Conservation (phyloP, 2,329 filamentous ascomycete species). For the Fusarium pilosicola region DNA sequence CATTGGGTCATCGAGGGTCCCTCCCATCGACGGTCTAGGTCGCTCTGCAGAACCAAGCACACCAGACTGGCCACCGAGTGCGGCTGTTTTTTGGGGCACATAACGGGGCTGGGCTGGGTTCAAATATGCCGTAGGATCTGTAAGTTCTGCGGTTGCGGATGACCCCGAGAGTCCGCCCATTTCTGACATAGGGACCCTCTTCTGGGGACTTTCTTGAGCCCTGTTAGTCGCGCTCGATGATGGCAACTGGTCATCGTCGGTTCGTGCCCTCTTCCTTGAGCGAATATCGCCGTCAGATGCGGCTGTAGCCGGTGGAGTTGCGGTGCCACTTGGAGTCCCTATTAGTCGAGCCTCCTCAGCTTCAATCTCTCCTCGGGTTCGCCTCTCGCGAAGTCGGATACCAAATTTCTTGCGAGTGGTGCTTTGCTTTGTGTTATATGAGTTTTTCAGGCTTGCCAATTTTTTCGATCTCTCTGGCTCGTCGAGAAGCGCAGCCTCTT, state of each 20-base stretch:
- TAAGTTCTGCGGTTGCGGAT: constrained; percentile 49
- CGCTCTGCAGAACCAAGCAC: neutral
- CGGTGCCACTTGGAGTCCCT: constrained; percentile 20
- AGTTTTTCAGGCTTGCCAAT: constrained; percentile 60
- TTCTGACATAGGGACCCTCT: constrained; percentile 45
- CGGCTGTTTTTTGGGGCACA: constrained; percentile 2
- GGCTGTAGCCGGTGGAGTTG: constrained; percentile 15
- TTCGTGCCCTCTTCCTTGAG: constrained; percentile 42
- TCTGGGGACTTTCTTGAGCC: constrained; percentile 34
- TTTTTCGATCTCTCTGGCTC: constrained; percentile 48
- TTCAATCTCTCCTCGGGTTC: constrained; percentile 58
- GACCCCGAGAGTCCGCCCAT: constrained; percentile 51
- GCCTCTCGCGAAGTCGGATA: constrained; percentile 62
- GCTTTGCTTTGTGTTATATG: constrained; percentile 65
- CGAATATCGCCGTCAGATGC: constrained; percentile 9
- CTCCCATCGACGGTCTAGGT: constrained; percentile 2
- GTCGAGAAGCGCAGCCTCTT: constrained; percentile 52
- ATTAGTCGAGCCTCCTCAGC: constrained; percentile 54
- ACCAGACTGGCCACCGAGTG: neutral
- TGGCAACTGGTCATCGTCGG: constrained; percentile 13
- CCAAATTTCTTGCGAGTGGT: constrained; percentile 67
- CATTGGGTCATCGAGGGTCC: constrained; percentile 44
- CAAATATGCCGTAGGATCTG: constrained; percentile 49
- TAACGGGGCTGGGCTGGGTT: constrained; percentile 37
- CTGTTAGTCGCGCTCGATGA: neutral